Conservation (phyloP, 2,329 filamentous ascomycete genomes). For the Ophiostoma sp. region DNA sequence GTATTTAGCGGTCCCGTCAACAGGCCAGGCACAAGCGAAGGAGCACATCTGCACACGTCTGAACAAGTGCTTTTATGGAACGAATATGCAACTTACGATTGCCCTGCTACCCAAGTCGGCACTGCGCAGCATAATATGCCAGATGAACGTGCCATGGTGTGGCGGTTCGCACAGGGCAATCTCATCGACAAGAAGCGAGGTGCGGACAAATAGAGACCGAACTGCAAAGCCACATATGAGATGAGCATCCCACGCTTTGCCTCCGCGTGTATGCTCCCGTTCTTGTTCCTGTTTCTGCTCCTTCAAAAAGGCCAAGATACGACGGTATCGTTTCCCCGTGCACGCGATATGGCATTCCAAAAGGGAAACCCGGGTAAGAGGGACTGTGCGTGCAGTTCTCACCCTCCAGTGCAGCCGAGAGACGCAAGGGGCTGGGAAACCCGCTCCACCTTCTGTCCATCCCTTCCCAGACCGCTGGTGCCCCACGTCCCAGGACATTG, state of each 20-base stretch:
- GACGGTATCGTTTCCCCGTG: background rate
- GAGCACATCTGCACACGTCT: background rate
- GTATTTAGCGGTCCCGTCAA: background rate
- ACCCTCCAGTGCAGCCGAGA: conserved; percentile 1
- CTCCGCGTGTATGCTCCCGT: background rate
- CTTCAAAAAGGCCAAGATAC: background rate
- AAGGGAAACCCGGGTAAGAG: background rate
- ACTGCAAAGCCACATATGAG: background rate
- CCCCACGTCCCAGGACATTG: background rate
- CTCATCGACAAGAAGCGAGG: background rate
- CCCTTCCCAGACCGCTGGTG: conserved; percentile 19
- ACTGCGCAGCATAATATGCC: background rate
- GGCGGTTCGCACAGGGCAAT: background rate
- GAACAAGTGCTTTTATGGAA: background rate
- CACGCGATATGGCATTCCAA: background rate
- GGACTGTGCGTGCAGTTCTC: background rate
- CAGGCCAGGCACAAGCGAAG: background rate
- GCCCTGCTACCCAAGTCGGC: background rate
- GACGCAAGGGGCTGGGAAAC: conserved; percentile 12
- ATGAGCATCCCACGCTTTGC: background rate
- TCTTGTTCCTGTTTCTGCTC: background rate
- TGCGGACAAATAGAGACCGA: no score
- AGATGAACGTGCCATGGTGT: background rate
- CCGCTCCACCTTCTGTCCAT: conserved; percentile 4
- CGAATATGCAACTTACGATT: background rate